These are phyloP conservation scores for Sarocladium brachiariae DNA, from an alignment of 2,329 filamentous ascomycete genomes.

Conservation along the genomic window DNA sequence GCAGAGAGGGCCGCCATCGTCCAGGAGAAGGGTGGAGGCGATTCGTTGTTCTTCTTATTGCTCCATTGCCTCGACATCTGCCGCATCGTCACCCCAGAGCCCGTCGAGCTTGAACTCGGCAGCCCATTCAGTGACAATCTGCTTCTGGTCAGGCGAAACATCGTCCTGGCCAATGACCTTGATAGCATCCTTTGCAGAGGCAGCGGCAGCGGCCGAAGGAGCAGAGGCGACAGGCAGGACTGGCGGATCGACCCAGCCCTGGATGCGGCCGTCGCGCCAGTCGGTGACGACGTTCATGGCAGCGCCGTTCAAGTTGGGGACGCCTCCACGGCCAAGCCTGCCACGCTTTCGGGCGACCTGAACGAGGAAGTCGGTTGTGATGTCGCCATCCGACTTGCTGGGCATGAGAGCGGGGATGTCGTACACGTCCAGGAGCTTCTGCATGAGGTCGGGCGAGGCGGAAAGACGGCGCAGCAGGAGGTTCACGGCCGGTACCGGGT, in stretches of 20 bases:
- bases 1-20: slow-evolving; percentile 12
- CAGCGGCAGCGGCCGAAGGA: slow-evolving; percentile 19
- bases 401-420: slow-evolving; percentile 72
- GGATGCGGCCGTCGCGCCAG: slow-evolving; percentile 91
- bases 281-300: slow-evolving; percentile 94
- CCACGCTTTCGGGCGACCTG: slow-evolving; percentile 93
- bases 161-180: slow-evolving; percentile 36
- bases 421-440: slow-evolving; percentile 78
- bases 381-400: slow-evolving; percentile 59
- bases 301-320: slow-evolving; percentile 81
- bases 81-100: slow-evolving; percentile 65
- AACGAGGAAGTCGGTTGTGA: slow-evolving; percentile 84
- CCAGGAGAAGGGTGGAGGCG: background rate
- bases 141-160: slow-evolving; percentile 61
- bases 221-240: slow-evolving; percentile 45
- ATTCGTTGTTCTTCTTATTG: slow-evolving; percentile 27
- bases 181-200: slow-evolving; percentile 23
- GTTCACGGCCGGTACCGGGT: slow-evolving; percentile 80
- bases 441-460: slow-evolving; percentile 62
- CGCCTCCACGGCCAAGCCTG: slow-evolving; percentile 76
- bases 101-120: slow-evolving; percentile 93
- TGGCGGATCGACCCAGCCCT: slow-evolving; percentile 82
- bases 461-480: slow-evolving; percentile 79
- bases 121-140: slow-evolving; percentile 89
- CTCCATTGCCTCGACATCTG: slow-evolving; percentile 43